These are phyloP conservation scores for Suaeda aralocaspica DNA, from an alignment of 148 eudicot species.

Conservation along the genomic window DNA sequence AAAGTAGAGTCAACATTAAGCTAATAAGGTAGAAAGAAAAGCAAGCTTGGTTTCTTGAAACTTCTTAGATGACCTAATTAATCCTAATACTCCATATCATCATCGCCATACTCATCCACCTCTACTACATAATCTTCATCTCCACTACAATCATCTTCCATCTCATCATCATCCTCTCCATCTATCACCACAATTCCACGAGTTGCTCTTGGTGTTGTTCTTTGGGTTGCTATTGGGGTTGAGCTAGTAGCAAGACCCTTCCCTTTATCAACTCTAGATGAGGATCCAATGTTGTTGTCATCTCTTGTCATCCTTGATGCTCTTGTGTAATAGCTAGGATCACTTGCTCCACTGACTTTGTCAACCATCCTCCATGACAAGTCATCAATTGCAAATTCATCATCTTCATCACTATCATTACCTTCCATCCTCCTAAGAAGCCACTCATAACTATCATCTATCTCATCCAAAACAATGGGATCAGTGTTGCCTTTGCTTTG, in stretches of 20 bases:
- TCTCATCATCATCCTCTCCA: neutral
- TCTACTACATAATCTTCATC: neutral
- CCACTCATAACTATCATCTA: slow-evolving; percentile 13
- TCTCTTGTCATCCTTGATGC: neutral
- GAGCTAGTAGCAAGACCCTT: neutral
- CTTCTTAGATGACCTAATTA: neutral
- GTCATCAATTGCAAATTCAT: neutral
- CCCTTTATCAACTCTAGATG: neutral
- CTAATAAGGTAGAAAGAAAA: neutral
- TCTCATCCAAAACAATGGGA: neutral
- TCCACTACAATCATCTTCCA: neutral
- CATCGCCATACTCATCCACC: neutral
- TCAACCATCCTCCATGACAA: neutral
- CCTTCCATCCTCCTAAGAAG: slow-evolving; percentile 4
- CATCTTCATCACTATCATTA: neutral
- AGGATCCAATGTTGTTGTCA: too few species aligned
- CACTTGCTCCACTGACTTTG: neutral
- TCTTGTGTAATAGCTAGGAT: slow-evolving; percentile 3
- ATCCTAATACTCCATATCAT: neutral
- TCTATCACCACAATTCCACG: neutral
- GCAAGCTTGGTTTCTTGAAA: neutral
- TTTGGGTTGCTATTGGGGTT: neutral
- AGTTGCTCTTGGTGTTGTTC: neutral
- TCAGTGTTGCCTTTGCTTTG: neutral
- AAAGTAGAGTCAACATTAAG: neutral